phyloP scores from a whole-genome alignment of 2,329 filamentous ascomycete genomes.

The Colletotrichum sojae region DNA sequence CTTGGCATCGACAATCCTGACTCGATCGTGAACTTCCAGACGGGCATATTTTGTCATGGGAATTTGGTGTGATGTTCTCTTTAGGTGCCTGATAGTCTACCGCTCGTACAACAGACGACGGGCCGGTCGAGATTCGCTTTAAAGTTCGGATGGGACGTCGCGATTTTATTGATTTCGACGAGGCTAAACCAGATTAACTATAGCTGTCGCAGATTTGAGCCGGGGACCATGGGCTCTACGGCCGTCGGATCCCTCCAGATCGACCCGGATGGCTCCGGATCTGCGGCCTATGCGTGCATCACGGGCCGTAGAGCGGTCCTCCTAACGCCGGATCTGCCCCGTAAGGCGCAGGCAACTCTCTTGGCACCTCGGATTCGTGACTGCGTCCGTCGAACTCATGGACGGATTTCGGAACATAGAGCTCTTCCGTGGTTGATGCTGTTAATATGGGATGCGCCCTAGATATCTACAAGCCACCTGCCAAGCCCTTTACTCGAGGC shows the following conservation, averaged over 20 bases:
- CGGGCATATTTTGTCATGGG: too few species aligned
- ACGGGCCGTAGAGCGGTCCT: background rate
- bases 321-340: too few species aligned
- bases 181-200: constrained; percentile 19
- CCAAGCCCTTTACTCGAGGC: constrained; percentile 4
- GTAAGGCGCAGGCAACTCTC: too few species aligned
- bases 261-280: constrained; percentile 9
- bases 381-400: too few species aligned
- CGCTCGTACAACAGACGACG: background rate
- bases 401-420: too few species aligned
- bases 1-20: too few species aligned
- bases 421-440: too few species aligned
- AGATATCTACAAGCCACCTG: background rate
- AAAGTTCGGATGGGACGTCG: constrained; percentile 2
- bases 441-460: background rate
- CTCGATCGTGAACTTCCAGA: too few species aligned
- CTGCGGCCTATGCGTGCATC: background rate
- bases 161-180: background rate
- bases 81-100: background rate
- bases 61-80: background rate
- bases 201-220: background rate
- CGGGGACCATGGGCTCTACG: background rate
- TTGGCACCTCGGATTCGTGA: too few species aligned
- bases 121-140: background rate
- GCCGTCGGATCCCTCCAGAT: background rate